phyloP scores from a whole-genome alignment of 805 yeast species.

The Candida dajiaensis region DNA sequence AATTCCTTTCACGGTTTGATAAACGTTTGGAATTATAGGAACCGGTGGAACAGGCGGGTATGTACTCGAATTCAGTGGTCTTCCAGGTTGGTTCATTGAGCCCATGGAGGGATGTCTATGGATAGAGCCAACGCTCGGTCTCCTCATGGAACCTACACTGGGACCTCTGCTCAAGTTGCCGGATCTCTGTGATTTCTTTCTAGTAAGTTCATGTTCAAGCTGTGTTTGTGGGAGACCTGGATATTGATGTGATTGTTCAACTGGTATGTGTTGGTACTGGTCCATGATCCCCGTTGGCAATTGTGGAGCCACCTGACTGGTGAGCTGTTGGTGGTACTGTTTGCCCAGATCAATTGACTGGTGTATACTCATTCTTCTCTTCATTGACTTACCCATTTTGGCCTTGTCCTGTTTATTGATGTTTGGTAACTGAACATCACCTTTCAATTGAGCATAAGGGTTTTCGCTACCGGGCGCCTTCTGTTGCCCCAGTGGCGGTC shows the following conservation, averaged over 20 bases:
- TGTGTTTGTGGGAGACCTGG: constrained; percentile 5
- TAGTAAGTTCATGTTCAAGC: constrained; percentile 3
- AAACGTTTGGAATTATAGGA: constrained; percentile 1
- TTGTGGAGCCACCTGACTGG: constrained; percentile 20
- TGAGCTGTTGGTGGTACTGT: constrained; percentile 6
- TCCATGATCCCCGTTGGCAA: constrained; percentile 22
- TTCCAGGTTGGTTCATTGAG: neutral
- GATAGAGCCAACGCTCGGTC: neutral
- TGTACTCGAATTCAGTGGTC: neutral
- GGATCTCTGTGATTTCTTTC: neutral
- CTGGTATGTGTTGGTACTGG: constrained; percentile 11
- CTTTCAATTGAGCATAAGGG: constrained; percentile 20
- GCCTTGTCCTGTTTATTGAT: constrained; percentile 30
- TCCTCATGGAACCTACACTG: neutral
- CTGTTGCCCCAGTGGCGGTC: too few relatives aligned
- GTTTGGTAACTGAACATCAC: constrained; percentile 24
- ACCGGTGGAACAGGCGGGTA: constrained; percentile 4
- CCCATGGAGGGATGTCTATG: neutral
- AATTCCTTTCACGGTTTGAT: constrained; percentile 8
- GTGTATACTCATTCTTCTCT: constrained; percentile 39
- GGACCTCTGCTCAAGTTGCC: neutral
- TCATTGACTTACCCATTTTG: constrained; percentile 36
- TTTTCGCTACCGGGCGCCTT: constrained; percentile 6
- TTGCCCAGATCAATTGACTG: constrained; percentile 17
- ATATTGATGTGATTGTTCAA: constrained; percentile 1